Conservation (phyloP, 768 basidiomycete genomes). For the Ramaria rubella region DNA sequence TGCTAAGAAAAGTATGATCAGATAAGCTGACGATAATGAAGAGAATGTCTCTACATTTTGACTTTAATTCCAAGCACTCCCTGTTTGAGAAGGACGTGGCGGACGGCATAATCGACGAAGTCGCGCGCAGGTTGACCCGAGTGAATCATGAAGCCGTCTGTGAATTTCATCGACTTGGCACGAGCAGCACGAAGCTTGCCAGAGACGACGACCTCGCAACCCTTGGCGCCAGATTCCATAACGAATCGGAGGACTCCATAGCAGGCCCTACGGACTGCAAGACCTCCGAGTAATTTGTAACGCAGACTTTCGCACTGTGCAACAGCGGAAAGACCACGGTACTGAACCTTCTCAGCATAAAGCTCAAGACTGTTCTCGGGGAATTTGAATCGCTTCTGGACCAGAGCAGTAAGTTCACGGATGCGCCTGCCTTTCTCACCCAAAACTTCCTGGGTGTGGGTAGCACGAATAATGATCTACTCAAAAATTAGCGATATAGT, state of each 20-base stretch:
- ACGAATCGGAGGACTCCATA: slow-evolving; percentile 99
- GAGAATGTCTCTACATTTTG: slow-evolving; percentile 69
- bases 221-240: slow-evolving; percentile 99
- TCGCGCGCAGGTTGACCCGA: slow-evolving; percentile 96
- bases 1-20: slow-evolving; percentile 43
- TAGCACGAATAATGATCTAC: slow-evolving; percentile 98
- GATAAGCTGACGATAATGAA: not conserved
- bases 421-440: slow-evolving; percentile 99
- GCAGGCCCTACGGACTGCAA: slow-evolving; percentile 96
- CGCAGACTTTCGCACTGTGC: slow-evolving; percentile 98
- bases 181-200: slow-evolving; percentile 99
- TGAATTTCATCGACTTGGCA: slow-evolving; percentile 99
- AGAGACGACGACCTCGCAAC: slow-evolving; percentile 98
- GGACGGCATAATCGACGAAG: slow-evolving; percentile 95
- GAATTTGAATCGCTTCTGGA: slow-evolving; percentile 99
- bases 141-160: slow-evolving; percentile 99
- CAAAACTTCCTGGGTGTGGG: slow-evolving; percentile 97
- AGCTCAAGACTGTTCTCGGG: slow-evolving; percentile 98
- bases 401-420: slow-evolving; percentile 95
- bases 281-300: slow-evolving; percentile 99
- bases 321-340: slow-evolving; percentile 95
- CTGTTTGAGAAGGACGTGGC: slow-evolving; percentile 96
- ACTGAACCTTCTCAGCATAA: slow-evolving; percentile 98
- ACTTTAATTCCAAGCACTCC: slow-evolving; percentile 99
- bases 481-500: slow-evolving; percentile 2